Evolutionary conservation across 495 filamentous ascomycete genomes (phyloP).

Genomic region (Pseudotulostoma volvatum): DNA sequence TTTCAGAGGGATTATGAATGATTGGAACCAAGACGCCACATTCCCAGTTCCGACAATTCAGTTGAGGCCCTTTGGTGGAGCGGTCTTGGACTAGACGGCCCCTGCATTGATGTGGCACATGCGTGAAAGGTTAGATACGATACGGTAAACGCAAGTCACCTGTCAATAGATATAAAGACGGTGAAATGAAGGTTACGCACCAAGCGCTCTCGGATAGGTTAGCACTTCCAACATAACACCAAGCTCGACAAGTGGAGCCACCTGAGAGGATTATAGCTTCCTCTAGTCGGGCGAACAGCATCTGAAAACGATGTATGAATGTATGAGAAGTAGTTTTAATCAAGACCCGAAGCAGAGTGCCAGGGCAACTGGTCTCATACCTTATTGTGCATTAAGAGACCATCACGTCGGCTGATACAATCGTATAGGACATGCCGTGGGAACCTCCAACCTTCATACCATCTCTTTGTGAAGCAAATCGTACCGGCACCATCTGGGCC

Average conservation of each 20-base stretch:
- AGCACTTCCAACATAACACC: conserved; percentile 82
- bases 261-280: conserved; percentile 15
- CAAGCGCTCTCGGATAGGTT: conserved; percentile 90
- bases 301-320: conserved; percentile 17
- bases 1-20: conserved; percentile 3
- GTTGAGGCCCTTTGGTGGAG: conserved; percentile 42
- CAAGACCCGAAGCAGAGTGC: background rate
- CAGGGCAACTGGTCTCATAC: conserved; percentile 11
- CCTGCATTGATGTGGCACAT: conserved; percentile 21
- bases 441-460: conserved; percentile 50
- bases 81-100: conserved; percentile 57
- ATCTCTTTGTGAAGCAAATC: conserved; percentile 55
- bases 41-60: conserved; percentile 91
- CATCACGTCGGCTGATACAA: conserved; percentile 46
- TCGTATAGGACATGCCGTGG: conserved; percentile 57
- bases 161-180: background rate
- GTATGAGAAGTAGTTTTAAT: background rate
- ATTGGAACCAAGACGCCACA: conserved; percentile 66
- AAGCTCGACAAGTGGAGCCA: conserved; percentile 27
- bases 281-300: conserved; percentile 48
- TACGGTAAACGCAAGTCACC: too few relatives aligned
- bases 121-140: background rate
- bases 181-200: conserved; percentile 28
- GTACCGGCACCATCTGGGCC: conserved; percentile 52
- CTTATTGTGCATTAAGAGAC: conserved; percentile 82